Evolutionary conservation across 2,329 filamentous ascomycete species (phyloP), one percentile per base, ranked within the genome.

Genomic region (Penicillium sp.): DNA sequence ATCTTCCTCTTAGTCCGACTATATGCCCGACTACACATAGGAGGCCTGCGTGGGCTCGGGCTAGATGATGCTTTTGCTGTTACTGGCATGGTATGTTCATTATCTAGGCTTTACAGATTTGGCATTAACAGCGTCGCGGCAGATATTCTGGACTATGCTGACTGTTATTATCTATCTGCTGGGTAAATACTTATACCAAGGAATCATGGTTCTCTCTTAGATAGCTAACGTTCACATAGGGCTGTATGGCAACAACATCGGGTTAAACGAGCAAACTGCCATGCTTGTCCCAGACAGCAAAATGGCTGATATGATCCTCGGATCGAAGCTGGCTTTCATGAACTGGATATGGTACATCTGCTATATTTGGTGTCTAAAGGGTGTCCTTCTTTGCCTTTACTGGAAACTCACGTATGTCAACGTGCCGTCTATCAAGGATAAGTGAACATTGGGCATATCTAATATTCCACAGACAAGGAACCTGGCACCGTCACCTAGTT

Each of bases 321-420:
- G 70, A 11, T 69, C 67, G 2, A 73, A 71, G 42, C 40, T 69
- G 33, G 67, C 68, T 17, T 69, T 70, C 36, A 64, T 62, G 50
- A 69, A 68, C 47, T 73, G 70, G 70, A 67, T 71, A 47, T 71
- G 66, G 64, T 73, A 72, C 49, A 67, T 73, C 26, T 65, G 58
- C 38, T 63, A 69, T 52, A 66, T 72, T 6, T 73, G 69, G 69
- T 66, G 56, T 28, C 48, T 71, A 25, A 72, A 73, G 44, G 67
- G 62, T 2, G 65, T 73, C n/a, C 55, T 73, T 6, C 57, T 72
- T 11, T 66, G 64, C 40, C 62, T 72, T 6, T 73, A 70, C 49
- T 62, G 63, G 57, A 69, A 67, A 50, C 55, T 69, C 44, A 67
- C 65, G 65, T 67, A 58, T 17, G 64, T 60, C 33, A 45, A 26